Evolutionary conservation across 495 filamentous ascomycete species (phyloP).

Genomic region (Aspergillus homomorphus): DNA sequence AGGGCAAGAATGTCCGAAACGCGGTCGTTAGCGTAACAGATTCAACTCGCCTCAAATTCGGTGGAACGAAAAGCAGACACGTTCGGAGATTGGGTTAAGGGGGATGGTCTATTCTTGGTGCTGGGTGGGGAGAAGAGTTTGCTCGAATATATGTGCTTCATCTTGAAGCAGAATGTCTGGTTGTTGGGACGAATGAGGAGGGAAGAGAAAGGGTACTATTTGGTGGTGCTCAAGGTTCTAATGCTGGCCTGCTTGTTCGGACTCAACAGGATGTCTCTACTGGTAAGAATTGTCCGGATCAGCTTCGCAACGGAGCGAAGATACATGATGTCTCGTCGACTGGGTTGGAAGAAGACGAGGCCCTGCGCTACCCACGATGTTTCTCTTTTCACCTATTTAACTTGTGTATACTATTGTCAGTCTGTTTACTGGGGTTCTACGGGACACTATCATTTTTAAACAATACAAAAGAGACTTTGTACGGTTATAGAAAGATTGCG

Average conservation of each 20-base stretch:
- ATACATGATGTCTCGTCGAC: no score
- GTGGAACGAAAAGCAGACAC: conserved; percentile 81
- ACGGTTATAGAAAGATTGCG: no score
- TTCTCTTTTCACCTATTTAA: not conserved
- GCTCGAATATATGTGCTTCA: not conserved
- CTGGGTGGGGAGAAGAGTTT: not conserved
- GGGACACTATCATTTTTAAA: conserved; percentile 4
- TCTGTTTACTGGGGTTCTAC: conserved; percentile 8
- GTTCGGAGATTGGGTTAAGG: conserved; percentile 74
- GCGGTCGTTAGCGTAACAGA: conserved; percentile 76
- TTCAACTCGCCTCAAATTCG: conserved; percentile 86
- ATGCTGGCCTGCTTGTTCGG: not conserved
- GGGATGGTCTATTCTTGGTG: not conserved
- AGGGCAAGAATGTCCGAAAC: conserved; percentile 68
- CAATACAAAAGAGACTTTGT: not conserved
- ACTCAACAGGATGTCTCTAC: not conserved
- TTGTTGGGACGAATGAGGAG: not conserved
- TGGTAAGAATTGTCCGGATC: no score
- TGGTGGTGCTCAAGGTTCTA: not conserved
- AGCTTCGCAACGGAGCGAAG: no score
- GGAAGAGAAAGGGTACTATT: not conserved
- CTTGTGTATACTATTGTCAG: conserved; percentile 15
- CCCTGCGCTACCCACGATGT: not conserved
- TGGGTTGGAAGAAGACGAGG: not conserved
- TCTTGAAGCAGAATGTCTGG: not conserved